Percentiles rank a stretch among this genome's conserved stretches.
Conservation (phyloP, 331 rosid species). For the Quercus phellos region DNA sequence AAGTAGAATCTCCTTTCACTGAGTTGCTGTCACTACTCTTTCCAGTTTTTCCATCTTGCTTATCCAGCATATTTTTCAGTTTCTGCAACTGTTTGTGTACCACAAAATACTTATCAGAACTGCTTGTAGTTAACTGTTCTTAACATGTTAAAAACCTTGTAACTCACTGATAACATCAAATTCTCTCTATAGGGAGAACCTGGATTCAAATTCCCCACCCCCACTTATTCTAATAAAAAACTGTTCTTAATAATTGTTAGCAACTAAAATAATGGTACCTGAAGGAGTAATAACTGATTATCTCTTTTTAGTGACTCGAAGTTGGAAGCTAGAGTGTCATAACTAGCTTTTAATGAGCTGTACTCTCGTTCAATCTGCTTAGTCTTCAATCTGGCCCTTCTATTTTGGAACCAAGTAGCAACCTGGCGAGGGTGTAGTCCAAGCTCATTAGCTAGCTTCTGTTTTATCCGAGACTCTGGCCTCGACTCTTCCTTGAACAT, state of each 20-base stretch:
- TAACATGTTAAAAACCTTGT: background rate
- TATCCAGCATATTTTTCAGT: constrained; percentile 48
- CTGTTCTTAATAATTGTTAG: background rate
- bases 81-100: constrained; percentile 55
- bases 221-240: too few species aligned
- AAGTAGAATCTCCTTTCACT: constrained; percentile 37
- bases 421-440: constrained; percentile 92
- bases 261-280: constrained; percentile 40
- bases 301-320: constrained; percentile 72
- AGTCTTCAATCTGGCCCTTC: constrained; percentile 87
- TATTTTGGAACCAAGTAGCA: constrained; percentile 98
- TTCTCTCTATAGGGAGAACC: background rate
- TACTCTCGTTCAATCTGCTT: constrained; percentile 70
- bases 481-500: constrained; percentile 69
- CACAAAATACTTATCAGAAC: background rate
- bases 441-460: constrained; percentile 64
- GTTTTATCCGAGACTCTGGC: constrained; percentile 71
- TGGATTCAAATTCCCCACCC: too few species aligned
- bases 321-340: constrained; percentile 47
- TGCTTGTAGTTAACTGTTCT: background rate
- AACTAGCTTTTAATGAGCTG: constrained; percentile 39
- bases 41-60: constrained; percentile 33
- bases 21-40: constrained; percentile 45
- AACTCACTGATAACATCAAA: too few species aligned
- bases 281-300: constrained; percentile 49